phyloP scores from a whole-genome alignment of 352 stramenopile species.

The Plasmopara viticola region DNA sequence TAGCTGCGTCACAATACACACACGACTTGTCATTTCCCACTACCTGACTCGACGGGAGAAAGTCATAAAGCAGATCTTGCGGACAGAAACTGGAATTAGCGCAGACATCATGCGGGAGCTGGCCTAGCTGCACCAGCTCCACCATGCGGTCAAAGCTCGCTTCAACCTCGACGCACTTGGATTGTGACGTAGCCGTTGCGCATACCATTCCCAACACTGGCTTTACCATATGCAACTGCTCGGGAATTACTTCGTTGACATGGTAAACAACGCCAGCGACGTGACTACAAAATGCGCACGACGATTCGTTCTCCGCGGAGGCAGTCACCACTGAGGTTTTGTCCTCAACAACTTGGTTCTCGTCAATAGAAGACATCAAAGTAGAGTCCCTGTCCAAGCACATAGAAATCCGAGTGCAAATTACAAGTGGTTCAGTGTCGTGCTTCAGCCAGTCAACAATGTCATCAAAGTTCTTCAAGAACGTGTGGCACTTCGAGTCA shows the following conservation, averaged over 20 bases:
- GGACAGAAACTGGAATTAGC: conserved; percentile 33
- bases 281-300: conserved; percentile 47
- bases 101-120: conserved; percentile 44
- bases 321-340: conserved; percentile 4
- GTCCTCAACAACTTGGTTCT: conserved; percentile 8
- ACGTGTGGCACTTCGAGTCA: conserved; percentile 75
- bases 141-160: conserved; percentile 61
- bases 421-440: conserved; percentile 49
- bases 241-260: conserved; percentile 30
- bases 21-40: conserved; percentile 33
- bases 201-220: conserved; percentile 37
- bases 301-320: conserved; percentile 10
- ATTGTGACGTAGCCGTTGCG: conserved; percentile 29
- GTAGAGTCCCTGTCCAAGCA: conserved; percentile 28
- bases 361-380: conserved; percentile 2
- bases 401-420: conserved; percentile 59
- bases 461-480: conserved; percentile 67
- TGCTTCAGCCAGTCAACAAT: conserved; percentile 76
- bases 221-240: conserved; percentile 39
- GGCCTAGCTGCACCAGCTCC: conserved; percentile 38
- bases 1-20: conserved; percentile 54
- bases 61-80: conserved; percentile 6
- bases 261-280: conserved; percentile 35
- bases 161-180: conserved; percentile 42
- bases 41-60: conserved; percentile 1